Percentiles rank a stretch among this genome's conserved stretches.
Evolutionary conservation across 192 early-diverging fungal species (phyloP).

Genomic region (Coemansia aciculifera): DNA sequence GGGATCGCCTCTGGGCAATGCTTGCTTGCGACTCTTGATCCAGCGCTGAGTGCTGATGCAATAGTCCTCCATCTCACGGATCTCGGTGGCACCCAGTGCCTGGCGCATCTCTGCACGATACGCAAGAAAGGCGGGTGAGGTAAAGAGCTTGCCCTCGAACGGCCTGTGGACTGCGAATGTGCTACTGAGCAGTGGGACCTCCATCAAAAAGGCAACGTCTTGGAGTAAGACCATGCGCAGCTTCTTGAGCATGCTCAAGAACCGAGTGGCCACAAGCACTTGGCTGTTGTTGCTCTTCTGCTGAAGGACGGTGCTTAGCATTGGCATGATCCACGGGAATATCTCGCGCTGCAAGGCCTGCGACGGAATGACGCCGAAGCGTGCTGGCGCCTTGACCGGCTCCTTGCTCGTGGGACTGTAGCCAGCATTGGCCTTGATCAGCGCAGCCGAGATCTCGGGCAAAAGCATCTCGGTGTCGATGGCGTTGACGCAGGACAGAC

Average conservation of each 20-base stretch:
- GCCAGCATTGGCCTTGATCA: slow-evolving; percentile 43
- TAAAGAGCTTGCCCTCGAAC: slow-evolving; percentile 36
- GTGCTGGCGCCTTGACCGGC: slow-evolving; percentile 17
- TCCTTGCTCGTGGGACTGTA: slow-evolving; percentile 6
- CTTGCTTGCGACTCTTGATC: slow-evolving; percentile 22
- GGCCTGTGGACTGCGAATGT: slow-evolving; percentile 14
- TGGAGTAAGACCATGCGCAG: slow-evolving; percentile 47
- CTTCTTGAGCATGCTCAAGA: slow-evolving; percentile 41
- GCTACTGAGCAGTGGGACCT: slow-evolving; percentile 30
- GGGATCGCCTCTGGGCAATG: slow-evolving; percentile 14
- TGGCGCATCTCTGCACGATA: slow-evolving; percentile 33
- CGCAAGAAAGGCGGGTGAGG: slow-evolving; percentile 23
- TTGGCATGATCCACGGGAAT: slow-evolving; percentile 46
- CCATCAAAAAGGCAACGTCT: slow-evolving; percentile 44
- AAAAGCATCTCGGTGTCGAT: slow-evolving; percentile 20
- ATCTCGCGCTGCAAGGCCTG: slow-evolving; percentile 37
- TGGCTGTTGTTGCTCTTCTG: slow-evolving; percentile 43
- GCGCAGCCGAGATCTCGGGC: slow-evolving; percentile 25
- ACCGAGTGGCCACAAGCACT: slow-evolving; percentile 32
- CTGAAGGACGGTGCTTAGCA: slow-evolving; percentile 29
- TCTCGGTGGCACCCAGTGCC: slow-evolving; percentile 22
- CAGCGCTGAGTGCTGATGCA: slow-evolving; percentile 17
- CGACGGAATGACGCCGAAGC: slow-evolving; percentile 35
- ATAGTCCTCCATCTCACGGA: slow-evolving; percentile 15
- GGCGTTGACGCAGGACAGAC: slow-evolving; percentile 30